A percentile compares a stretch with the other conserved stretches of the same genome.
Evolutionary conservation across 2,329 filamentous ascomycete species (phyloP).

Genomic region (Aureobasidium sp.): DNA sequence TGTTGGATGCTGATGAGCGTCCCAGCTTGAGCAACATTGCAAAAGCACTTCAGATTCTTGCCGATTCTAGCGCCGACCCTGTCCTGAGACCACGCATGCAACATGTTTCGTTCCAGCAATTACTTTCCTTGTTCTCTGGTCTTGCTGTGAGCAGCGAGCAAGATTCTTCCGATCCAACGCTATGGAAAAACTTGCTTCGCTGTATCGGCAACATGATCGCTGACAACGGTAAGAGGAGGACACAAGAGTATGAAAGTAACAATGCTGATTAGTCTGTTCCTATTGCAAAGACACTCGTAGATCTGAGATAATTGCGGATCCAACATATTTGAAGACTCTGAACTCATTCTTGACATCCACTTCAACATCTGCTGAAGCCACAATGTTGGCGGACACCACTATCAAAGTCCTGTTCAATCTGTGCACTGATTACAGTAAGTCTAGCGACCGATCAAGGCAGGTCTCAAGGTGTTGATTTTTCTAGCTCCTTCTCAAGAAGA

Average conservation of each 20-base stretch:
- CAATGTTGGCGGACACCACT: neutral
- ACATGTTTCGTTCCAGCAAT: neutral
- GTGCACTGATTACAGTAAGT: conserved; percentile 15
- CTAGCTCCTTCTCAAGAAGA: conserved; percentile 11
- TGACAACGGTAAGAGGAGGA: conserved; percentile 15
- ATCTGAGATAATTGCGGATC: conserved; percentile 3
- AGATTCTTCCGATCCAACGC: neutral
- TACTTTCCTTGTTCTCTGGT: neutral
- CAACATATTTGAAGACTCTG: neutral
- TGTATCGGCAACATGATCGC: conserved; percentile 17
- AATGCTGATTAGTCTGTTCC: neutral
- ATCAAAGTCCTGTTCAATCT: conserved; percentile 17
- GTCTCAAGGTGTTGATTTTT: neutral
- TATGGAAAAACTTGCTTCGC: conserved; percentile 10
- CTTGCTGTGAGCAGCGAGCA: neutral
- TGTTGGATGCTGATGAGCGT: conserved; percentile 5
- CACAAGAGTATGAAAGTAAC: neutral
- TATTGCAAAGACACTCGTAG: neutral
- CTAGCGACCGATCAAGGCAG: neutral
- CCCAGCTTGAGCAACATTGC: neutral
- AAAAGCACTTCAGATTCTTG: conserved; percentile 7
- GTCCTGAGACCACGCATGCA: conserved; percentile 4
- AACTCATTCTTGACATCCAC: neutral
- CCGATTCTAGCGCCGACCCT: neutral
- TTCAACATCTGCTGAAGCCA: neutral